Evolutionary conservation across 2,329 filamentous ascomycete genomes (phyloP).

Genomic region (Alternaria sp.): DNA sequence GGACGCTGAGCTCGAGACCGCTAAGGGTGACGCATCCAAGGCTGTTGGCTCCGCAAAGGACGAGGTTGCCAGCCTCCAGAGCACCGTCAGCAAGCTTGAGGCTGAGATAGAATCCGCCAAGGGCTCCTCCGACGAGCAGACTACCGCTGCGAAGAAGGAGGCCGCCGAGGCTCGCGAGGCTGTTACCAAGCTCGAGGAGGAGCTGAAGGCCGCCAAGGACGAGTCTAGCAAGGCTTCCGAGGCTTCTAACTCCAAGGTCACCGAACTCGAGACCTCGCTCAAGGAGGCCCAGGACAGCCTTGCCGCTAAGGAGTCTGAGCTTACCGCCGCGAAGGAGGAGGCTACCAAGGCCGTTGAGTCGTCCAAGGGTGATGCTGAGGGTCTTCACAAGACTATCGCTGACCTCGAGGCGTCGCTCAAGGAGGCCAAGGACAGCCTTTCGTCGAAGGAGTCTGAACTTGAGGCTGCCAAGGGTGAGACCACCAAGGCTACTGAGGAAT

Average conservation of each 20-base stretch:
- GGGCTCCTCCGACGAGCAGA: slow-evolving; percentile 20
- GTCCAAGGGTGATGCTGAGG: slow-evolving; percentile 21
- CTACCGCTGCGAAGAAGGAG: slow-evolving; percentile 19
- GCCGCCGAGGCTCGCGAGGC: slow-evolving; percentile 16
- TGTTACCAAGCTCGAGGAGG: slow-evolving; percentile 21
- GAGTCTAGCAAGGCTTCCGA: slow-evolving; percentile 27
- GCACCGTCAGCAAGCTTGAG: slow-evolving; percentile 37
- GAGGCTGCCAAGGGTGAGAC: slow-evolving; percentile 20
- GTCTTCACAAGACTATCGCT: slow-evolving; percentile 24
- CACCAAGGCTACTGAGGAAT: slow-evolving; percentile 25
- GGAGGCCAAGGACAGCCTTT: slow-evolving; percentile 13
- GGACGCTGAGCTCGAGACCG: slow-evolving; percentile 26
- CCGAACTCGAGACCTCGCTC: slow-evolving; percentile 31
- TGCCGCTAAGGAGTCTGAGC: slow-evolving; percentile 30
- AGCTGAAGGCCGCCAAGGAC: slow-evolving; percentile 20
- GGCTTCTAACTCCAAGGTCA: slow-evolving; percentile 26
- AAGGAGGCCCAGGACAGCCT: slow-evolving; percentile 24
- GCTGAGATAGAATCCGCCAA: slow-evolving; percentile 21
- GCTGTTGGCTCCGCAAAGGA: slow-evolving; percentile 26
- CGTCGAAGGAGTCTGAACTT: slow-evolving; percentile 23
- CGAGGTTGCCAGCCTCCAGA: slow-evolving; percentile 28
- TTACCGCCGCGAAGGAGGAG: slow-evolving; percentile 27
- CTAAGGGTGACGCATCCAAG: slow-evolving; percentile 21
- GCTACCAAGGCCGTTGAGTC: slow-evolving; percentile 24
- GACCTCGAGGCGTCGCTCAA: slow-evolving; percentile 25